These are phyloP conservation scores for Beauveria caledonica DNA, from an alignment of 2,329 filamentous ascomycete species.

Conservation along the genomic window DNA sequence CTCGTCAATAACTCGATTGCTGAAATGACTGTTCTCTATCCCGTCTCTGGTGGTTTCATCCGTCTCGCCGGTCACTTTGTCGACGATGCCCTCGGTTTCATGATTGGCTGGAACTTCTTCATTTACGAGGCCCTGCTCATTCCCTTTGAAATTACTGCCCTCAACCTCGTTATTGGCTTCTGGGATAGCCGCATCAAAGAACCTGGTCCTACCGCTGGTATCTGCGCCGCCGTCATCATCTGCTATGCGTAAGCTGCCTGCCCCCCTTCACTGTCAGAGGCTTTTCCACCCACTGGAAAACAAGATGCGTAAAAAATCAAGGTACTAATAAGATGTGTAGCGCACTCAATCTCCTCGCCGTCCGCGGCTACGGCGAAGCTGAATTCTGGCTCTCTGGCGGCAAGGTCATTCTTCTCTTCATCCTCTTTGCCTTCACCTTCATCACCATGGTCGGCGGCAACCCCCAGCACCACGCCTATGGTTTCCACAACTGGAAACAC, in stretches of 20 bases:
- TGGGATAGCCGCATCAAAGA: conserved; percentile 39
- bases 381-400: conserved; percentile 61
- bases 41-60: conserved; percentile 55
- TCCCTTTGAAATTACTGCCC: conserved; percentile 35
- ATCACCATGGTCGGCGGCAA: conserved; percentile 74
- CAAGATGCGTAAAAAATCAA: conserved; percentile 11
- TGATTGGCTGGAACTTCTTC: conserved; percentile 37
- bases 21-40: conserved; percentile 57
- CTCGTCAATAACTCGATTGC: conserved; percentile 58
- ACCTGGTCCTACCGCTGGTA: conserved; percentile 58
- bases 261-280: background rate
- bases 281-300: background rate
- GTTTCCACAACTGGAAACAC: conserved; percentile 58
- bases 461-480: conserved; percentile 58
- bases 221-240: conserved; percentile 48
- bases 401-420: conserved; percentile 59
- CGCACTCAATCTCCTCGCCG: conserved; percentile 55
- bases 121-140: conserved; percentile 36
- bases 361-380: conserved; percentile 59
- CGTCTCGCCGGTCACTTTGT: conserved; percentile 57
- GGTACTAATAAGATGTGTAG: conserved; percentile 20
- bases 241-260: conserved; percentile 43
- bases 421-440: conserved; percentile 67
- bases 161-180: conserved; percentile 34
- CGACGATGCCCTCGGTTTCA: conserved; percentile 56